phyloP scores from a whole-genome alignment of 164 flowering plant species.

The Vitis rupestris region DNA sequence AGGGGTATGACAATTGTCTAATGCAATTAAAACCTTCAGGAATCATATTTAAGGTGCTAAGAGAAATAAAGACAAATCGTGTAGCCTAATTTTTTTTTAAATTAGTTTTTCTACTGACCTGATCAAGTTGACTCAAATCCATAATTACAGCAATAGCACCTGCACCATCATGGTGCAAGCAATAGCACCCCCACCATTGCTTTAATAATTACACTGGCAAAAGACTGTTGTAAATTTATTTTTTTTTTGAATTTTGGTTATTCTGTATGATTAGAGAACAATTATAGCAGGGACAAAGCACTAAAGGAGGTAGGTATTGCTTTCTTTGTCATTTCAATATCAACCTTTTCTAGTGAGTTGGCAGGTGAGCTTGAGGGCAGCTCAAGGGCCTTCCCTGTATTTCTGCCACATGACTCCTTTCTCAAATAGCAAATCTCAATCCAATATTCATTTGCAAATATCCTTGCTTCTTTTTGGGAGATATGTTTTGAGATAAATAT shows the following conservation, averaged over 20 bases:
- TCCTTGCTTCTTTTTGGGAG: too few relatives aligned
- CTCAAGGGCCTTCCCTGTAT: background rate
- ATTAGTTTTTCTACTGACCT: background rate
- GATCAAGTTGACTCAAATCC: slow-evolving; percentile 2
- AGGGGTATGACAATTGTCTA: too few relatives aligned
- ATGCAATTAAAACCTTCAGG: background rate
- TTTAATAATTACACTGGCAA: background rate
- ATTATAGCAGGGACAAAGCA: background rate
- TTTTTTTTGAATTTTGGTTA: background rate
- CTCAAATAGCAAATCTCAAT: background rate
- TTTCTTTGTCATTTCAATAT: background rate
- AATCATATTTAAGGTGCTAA: background rate
- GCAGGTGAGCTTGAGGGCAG: slow-evolving; percentile 1
- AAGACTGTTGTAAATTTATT: background rate
- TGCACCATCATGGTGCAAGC: slow-evolving; percentile 1
- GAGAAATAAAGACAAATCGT: background rate
- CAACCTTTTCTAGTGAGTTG: slow-evolving; percentile 1
- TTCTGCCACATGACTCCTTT: background rate
- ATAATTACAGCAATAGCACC: background rate
- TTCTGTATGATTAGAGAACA: background rate
- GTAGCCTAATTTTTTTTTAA: background rate
- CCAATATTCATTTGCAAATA: background rate
- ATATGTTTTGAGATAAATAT: too few relatives aligned
- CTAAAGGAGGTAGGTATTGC: background rate
- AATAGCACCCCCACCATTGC: slow-evolving; percentile 1